phyloP scores from a whole-genome alignment of 345 rosid species.

The sweet orange (Citrus sinensis) region DVS_A1.0 CM039161.1:23121001-23121500 shows the following conservation, averaged over 20 bases:
- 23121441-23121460: slow-evolving; percentile 4
- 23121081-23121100: neutral
- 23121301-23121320: too few relatives aligned
- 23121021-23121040: neutral
- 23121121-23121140: neutral
- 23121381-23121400: neutral
- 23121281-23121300: too few relatives aligned
- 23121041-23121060: neutral
- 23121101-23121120: neutral
- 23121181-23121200: neutral
- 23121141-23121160: neutral
- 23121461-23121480: neutral
- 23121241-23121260: too few relatives aligned
- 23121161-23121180: neutral
- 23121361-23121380: too few relatives aligned
- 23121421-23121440: neutral
- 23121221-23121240: neutral
- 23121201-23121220: neutral
- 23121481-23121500: neutral
- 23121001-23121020: neutral
- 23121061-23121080: neutral
- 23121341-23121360: too few relatives aligned
- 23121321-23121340: too few relatives aligned
- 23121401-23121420: neutral
- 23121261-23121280: too few relatives aligned